Evolutionary conservation across 805 yeast genomes (phyloP).

Genomic region (Candida piceae): DNA sequence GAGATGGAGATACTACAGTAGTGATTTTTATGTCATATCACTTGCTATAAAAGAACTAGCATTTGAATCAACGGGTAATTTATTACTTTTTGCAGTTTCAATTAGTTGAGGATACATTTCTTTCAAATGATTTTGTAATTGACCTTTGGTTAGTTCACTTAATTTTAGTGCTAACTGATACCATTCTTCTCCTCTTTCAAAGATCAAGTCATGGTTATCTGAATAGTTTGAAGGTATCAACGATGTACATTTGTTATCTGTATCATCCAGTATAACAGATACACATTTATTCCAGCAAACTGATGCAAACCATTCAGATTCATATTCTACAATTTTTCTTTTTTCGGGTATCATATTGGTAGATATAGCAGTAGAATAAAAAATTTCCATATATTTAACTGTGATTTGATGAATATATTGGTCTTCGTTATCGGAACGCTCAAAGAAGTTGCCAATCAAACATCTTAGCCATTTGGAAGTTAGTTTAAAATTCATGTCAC

Average conservation of each 20-base stretch:
- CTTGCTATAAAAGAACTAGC: too few relatives aligned
- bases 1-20: too few relatives aligned
- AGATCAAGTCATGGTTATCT: neutral
- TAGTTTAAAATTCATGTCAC: neutral
- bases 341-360: constrained; percentile 1
- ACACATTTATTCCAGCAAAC: constrained; percentile 37
- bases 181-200: constrained; percentile 5
- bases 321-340: constrained; percentile 14
- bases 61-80: too few relatives aligned
- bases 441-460: constrained; percentile 2
- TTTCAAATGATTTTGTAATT: constrained; percentile 3
- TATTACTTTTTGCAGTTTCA: neutral
- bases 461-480: constrained; percentile 3
- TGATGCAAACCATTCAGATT: constrained; percentile 34
- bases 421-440: neutral
- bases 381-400: constrained; percentile 1
- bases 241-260: too few relatives aligned
- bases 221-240: neutral
- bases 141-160: constrained; percentile 2
- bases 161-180: constrained; percentile 8
- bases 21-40: too few relatives aligned
- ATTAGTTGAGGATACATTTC: constrained; percentile 5
- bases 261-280: constrained; percentile 13
- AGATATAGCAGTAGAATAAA: constrained; percentile 3
- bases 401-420: neutral